These are phyloP conservation scores for Ambrosiella xylebori DNA, from an alignment of 2,329 filamentous ascomycete genomes.

Conservation along the genomic window DNA sequence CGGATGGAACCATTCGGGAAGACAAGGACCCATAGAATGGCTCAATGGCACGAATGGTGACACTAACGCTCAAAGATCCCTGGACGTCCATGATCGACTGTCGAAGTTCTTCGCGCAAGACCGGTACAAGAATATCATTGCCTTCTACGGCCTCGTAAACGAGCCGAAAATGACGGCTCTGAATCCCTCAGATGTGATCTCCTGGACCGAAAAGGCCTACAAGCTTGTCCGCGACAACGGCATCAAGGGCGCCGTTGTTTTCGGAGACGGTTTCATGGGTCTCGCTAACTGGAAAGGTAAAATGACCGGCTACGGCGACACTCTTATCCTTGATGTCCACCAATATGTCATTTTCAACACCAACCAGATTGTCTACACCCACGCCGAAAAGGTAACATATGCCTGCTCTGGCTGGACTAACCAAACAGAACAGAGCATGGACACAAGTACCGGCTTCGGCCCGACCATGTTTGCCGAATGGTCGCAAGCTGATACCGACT, in stretches of 20 bases:
- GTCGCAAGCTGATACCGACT: conserved; percentile 96
- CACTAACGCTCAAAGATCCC: conserved; percentile 60
- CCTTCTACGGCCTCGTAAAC: conserved; percentile 88
- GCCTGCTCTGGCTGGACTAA: conserved; percentile 75
- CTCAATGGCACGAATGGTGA: conserved; percentile 75
- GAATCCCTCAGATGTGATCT: conserved; percentile 45
- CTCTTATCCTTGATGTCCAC: conserved; percentile 80
- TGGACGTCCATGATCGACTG: conserved; percentile 74
- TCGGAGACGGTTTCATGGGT: conserved; percentile 91
- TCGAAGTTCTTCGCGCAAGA: conserved; percentile 86
- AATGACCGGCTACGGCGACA: conserved; percentile 48
- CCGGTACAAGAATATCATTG: conserved; percentile 79
- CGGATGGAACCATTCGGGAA: conserved; percentile 92
- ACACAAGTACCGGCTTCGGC: conserved; percentile 65
- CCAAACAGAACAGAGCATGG: conserved; percentile 56
- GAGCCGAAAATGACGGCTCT: conserved; percentile 79
- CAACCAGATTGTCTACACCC: conserved; percentile 64
- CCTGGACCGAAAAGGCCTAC: conserved; percentile 65
- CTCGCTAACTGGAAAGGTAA: conserved; percentile 79
- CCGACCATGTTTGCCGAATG: conserved; percentile 93
- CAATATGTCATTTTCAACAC: conserved; percentile 98
- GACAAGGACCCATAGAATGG: conserved; percentile 68
- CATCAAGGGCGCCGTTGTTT: conserved; percentile 54
- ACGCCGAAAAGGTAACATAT: conserved; percentile 70
- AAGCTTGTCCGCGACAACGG: conserved; percentile 60